These are phyloP conservation scores for Podila minutissima DNA, from an alignment of 192 early-diverging fungal species.

Conservation along the genomic window DNA sequence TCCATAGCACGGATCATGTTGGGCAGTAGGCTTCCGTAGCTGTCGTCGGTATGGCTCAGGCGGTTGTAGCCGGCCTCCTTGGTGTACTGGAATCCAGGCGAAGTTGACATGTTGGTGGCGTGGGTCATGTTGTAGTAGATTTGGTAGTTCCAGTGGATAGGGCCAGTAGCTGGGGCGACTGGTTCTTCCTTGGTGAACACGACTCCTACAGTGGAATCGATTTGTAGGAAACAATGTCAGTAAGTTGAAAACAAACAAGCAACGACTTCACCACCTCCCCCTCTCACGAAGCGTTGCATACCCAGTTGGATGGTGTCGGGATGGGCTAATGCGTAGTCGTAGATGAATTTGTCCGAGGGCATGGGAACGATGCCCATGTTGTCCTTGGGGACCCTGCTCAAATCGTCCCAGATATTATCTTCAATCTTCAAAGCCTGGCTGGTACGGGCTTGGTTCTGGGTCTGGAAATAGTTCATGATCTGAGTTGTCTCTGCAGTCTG, in stretches of 20 bases:
- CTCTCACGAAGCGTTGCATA: constrained; percentile 8
- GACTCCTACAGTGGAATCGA: constrained; percentile 12
- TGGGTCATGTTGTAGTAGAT: constrained; percentile 74
- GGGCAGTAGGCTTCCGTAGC: constrained; percentile 23
- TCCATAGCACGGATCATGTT: constrained; percentile 42
- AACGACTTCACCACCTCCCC: too few species aligned
- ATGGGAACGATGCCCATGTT: constrained; percentile 67
- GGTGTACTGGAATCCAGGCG: constrained; percentile 51
- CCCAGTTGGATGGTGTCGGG: constrained; percentile 77
- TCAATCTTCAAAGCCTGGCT: constrained; percentile 17
- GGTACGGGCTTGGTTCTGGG: constrained; percentile 31
- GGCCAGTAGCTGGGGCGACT: constrained; percentile 5
- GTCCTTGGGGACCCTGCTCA: constrained; percentile 26
- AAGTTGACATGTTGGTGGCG: constrained; percentile 66
- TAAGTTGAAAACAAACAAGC: neutral
- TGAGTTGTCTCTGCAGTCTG: constrained; percentile 26
- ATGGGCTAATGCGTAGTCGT: constrained; percentile 69
- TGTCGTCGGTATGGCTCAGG: neutral
- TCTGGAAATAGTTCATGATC: constrained; percentile 44
- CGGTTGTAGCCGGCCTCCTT: constrained; percentile 33
- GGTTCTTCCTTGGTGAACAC: constrained; percentile 33
- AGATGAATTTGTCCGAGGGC: constrained; percentile 65
- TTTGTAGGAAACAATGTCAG: neutral
- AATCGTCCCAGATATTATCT: constrained; percentile 21
- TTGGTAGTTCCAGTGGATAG: constrained; percentile 72